Evolutionary conservation across 768 basidiomycete genomes (phyloP), one percentile per base, ranked within the genome.

Genomic region (Rhizopogon rudus): DNA sequence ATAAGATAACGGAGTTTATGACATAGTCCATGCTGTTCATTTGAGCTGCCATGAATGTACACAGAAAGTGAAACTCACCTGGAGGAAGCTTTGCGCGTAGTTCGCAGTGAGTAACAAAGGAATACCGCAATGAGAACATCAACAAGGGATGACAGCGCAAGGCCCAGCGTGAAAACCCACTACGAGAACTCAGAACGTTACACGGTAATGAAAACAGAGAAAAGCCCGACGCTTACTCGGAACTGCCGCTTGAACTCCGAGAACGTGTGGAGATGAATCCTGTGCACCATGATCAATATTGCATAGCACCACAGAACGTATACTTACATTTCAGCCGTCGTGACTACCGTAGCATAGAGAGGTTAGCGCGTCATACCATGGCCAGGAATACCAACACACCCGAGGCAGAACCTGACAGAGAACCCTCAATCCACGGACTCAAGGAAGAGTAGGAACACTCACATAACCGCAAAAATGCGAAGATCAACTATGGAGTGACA

Each of bases 81-180:
- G 10, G 75, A 71, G 6, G 73, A 65, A 12, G 71, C 68, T 54
- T 71, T 78, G 31, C 72, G 71, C 17, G 73, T 77, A 40, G 58
- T 65, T 57, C 66, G 68, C 1, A 83, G 65, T 7, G 77, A 72
- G 58, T 73, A 69, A 31, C 76, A 77, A 43, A 83, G 66, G 43
- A 71, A 72, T 3, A 61, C 68, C 5, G 79, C 78, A 46, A 83
- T 77, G 17, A 82, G 63, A 31, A 82, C 61, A 57, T 83, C 81
- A 13, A 82, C 66, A 6, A 72, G 63, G 5, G 76, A 76, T 3
- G 81, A 82, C 12, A 82, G 66, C 0, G 77, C 68, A 3, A 83
- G 69, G 8, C 81, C 81, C 1, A 73, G 67, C 2, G 81, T 82
- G 54, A 82, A 81, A 13, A 77, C 63, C 73, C 77, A 78, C 79